Percentiles rank a stretch among this genome's conserved stretches.
These are phyloP conservation scores for Phytophthora crassamura DNA, from an alignment of 352 stramenopile species.

Conservation along the genomic window DNA sequence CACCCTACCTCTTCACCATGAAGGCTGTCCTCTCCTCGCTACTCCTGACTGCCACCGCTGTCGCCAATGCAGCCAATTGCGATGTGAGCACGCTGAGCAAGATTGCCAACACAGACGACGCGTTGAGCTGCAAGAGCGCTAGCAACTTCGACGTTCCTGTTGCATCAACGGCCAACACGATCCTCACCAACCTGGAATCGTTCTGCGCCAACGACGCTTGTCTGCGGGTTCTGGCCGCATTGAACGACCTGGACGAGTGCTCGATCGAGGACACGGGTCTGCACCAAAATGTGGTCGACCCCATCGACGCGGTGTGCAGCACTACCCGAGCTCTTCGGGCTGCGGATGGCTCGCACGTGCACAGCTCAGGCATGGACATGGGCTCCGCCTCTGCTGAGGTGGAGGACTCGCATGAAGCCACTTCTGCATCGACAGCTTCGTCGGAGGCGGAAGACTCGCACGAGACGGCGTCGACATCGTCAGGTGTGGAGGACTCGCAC, in stretches of 20 bases:
- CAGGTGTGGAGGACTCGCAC: conserved; percentile 5
- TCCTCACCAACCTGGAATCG: conserved; percentile 1
- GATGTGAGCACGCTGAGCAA: neutral
- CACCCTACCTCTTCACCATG: conserved; percentile 12
- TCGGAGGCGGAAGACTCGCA: conserved; percentile 11
- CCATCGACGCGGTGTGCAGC: conserved; percentile 20
- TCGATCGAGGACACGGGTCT: conserved; percentile 20
- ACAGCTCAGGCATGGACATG: conserved; percentile 17
- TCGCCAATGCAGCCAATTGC: conserved; percentile 15
- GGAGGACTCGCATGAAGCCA: conserved; percentile 18
- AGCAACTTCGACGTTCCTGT: conserved; percentile 21
- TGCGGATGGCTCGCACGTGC: conserved; percentile 15
- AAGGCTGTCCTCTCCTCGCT: conserved; percentile 19
- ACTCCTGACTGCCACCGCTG: conserved; percentile 10
- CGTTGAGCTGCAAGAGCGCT: neutral
- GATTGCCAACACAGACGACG: conserved; percentile 6
- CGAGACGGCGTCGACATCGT: conserved; percentile 5
- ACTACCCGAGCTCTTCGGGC: conserved; percentile 15
- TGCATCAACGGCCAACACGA: conserved; percentile 4
- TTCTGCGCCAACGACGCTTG: conserved; percentile 29
- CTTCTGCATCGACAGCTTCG: conserved; percentile 3
- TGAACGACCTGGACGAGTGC: conserved; percentile 19
- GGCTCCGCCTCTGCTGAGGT: conserved; percentile 6
- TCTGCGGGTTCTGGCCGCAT: neutral
- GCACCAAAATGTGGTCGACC: conserved; percentile 17